These are phyloP conservation scores for Protomyces inouyei DNA, from an alignment of 1,139 yeast species.

Conservation along the genomic window DNA sequence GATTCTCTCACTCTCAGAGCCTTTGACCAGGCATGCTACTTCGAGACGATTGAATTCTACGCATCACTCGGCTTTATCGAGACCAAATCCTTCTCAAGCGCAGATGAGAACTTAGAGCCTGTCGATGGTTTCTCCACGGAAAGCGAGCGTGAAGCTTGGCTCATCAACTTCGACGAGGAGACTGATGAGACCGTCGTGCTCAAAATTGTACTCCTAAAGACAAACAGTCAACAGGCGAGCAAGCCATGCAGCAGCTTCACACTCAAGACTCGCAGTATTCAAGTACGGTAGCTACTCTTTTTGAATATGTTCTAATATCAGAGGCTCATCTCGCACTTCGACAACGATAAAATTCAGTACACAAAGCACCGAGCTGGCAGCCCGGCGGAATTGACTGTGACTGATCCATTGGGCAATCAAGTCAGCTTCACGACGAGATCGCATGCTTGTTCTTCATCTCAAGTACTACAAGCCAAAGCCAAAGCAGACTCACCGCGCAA, in stretches of 20 bases:
- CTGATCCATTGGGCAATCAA: constrained; percentile 59
- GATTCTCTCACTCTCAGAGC: constrained; percentile 46
- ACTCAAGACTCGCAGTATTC: background rate
- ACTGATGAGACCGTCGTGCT: constrained; percentile 38
- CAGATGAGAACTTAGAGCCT: constrained; percentile 19
- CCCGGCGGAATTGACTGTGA: constrained; percentile 47
- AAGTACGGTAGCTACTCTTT: constrained; percentile 33
- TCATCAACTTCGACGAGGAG: constrained; percentile 48
- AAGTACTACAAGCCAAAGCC: background rate
- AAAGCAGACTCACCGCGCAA: background rate
- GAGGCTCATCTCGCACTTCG: background rate
- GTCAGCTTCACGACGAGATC: constrained; percentile 51
- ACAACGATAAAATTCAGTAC: background rate
- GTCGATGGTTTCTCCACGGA: constrained; percentile 34
- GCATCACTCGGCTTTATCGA: constrained; percentile 52
- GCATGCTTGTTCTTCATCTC: constrained; percentile 38
- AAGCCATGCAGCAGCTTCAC: constrained; percentile 26
- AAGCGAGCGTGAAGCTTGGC: constrained; percentile 49
- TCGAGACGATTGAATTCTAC: constrained; percentile 51
- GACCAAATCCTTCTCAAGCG: constrained; percentile 47
- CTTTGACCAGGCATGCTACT: constrained; percentile 46
- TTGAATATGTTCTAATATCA: constrained; percentile 25
- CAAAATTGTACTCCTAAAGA: constrained; percentile 38
- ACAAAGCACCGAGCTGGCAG: background rate
- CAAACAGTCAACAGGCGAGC: constrained; percentile 39